Percentiles rank a stretch among this genome's conserved stretches.
phyloP scores from a whole-genome alignment of 768 basidiomycete genomes.

The Leccinum uliginosum region DNA sequence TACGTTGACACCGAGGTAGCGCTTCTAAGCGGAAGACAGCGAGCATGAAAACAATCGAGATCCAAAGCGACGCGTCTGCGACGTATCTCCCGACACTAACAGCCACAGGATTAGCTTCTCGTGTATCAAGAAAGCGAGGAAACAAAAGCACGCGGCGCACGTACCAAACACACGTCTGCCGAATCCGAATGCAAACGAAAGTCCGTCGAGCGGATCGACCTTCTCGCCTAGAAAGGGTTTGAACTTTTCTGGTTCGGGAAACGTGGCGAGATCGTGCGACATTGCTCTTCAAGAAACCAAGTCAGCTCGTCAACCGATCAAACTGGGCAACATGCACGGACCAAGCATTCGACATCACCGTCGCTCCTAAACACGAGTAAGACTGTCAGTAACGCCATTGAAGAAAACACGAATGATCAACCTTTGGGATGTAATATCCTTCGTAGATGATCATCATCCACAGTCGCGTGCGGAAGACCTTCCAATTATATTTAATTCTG shows the following conservation, averaged over 20 bases:
- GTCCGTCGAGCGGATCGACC: slow-evolving; percentile 3
- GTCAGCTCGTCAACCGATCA: neutral
- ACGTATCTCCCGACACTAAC: slow-evolving; percentile 41
- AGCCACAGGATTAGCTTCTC: neutral
- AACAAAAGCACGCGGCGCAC: neutral
- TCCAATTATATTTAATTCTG: neutral
- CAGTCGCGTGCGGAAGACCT: slow-evolving; percentile 31
- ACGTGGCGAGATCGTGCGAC: slow-evolving; percentile 33
- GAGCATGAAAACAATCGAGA: slow-evolving; percentile 21
- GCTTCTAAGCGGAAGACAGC: slow-evolving; percentile 14
- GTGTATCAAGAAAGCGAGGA: neutral
- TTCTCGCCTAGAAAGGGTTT: slow-evolving; percentile 30
- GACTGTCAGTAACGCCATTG: neutral
- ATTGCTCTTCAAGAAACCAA: slow-evolving; percentile 27
- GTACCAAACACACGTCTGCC: slow-evolving; percentile 38
- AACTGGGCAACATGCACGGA: neutral
- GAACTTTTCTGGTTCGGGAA: slow-evolving; percentile 36
- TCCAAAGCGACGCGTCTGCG: slow-evolving; percentile 36
- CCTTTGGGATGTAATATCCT: slow-evolving; percentile 49
- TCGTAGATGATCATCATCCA: slow-evolving; percentile 41
- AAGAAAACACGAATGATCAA: slow-evolving; percentile 14
- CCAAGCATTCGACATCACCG: slow-evolving; percentile 20
- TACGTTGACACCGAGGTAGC: slow-evolving; percentile 11
- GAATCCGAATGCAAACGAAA: slow-evolving; percentile 31
- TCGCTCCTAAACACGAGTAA: slow-evolving; percentile 11